These are phyloP conservation scores for Delitschia confertaspora DNA, from an alignment of 495 filamentous ascomycete species.

Conservation along the genomic window DNA sequence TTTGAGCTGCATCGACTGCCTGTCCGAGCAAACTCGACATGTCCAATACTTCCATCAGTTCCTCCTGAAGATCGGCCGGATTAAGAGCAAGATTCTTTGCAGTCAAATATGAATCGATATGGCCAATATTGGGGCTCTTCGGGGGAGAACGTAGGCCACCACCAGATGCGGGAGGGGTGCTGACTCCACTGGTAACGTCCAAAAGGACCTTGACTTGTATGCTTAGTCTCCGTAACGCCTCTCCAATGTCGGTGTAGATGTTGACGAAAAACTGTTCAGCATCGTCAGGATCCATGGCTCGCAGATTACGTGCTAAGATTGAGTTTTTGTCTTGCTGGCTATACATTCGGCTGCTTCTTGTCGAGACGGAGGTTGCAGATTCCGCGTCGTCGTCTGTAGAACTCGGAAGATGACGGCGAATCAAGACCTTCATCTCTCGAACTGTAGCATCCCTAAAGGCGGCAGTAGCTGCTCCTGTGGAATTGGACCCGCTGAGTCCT, in stretches of 20 bases:
- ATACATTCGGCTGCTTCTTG: slow-evolving; percentile 58
- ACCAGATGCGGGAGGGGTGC: slow-evolving; percentile 27
- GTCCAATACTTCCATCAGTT: slow-evolving; percentile 76
- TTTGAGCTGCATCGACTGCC: slow-evolving; percentile 85
- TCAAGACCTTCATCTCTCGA: slow-evolving; percentile 77
- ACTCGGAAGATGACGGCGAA: slow-evolving; percentile 76
- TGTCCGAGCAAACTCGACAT: slow-evolving; percentile 91
- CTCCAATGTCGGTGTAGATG: slow-evolving; percentile 79
- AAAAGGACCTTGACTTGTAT: slow-evolving; percentile 93
- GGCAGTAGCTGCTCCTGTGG: slow-evolving; percentile 68
- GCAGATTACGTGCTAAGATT: slow-evolving; percentile 82
- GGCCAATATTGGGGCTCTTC: slow-evolving; percentile 23
- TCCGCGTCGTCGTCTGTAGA: slow-evolving; percentile 90
- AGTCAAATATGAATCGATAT: slow-evolving; percentile 23
- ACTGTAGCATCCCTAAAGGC: slow-evolving; percentile 81
- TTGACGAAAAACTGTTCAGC: slow-evolving; percentile 76
- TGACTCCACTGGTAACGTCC: slow-evolving; percentile 79
- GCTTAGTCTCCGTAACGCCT: slow-evolving; percentile 72
- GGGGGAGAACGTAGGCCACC: slow-evolving; percentile 22
- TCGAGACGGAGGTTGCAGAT: slow-evolving; percentile 80
- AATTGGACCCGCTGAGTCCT: slow-evolving; percentile 69
- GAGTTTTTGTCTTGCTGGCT: slow-evolving; percentile 84
- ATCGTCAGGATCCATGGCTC: slow-evolving; percentile 71
- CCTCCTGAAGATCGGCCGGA: slow-evolving; percentile 51
- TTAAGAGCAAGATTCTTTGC: background rate